Conservation (phyloP, 345 rosid genomes). For the Nephelium lappaceum region DNA sequence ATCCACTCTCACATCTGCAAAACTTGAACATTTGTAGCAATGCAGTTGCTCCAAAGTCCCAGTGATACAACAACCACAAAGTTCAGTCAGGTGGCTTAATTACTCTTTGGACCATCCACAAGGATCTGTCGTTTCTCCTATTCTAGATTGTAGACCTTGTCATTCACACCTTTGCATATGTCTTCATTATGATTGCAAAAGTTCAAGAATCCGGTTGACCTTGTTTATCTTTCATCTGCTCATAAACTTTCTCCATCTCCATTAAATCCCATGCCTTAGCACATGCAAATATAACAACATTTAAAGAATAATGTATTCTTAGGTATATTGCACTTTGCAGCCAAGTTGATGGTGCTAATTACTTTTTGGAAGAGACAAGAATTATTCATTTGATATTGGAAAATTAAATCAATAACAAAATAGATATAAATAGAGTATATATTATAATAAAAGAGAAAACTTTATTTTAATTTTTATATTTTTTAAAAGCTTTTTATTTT, state of each 20-base stretch:
- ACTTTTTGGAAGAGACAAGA: conserved; percentile 85
- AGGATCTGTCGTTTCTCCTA: conserved; percentile 49
- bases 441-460: too few species aligned
- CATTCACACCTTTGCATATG: conserved; percentile 68
- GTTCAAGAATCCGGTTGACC: conserved; percentile 58
- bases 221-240: conserved; percentile 72
- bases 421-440: too few species aligned
- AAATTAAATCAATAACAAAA: too few species aligned
- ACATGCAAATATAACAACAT: conserved; percentile 72
- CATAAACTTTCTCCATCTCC: conserved; percentile 92
- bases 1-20: background rate
- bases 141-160: conserved; percentile 75
- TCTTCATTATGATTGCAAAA: conserved; percentile 69
- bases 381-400: too few species aligned
- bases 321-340: conserved; percentile 71
- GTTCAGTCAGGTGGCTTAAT: background rate
- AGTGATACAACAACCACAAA: too few species aligned
- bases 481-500: too few species aligned
- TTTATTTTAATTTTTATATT: too few species aligned
- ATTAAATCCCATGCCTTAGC: conserved; percentile 75
- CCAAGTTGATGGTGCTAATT: too few species aligned
- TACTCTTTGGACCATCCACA: background rate
- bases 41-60: background rate
- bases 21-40: background rate
- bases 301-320: conserved; percentile 71